Base-by-base conservation (phyloP, 2,329 filamentous ascomycete species). In the Penicillium glabrum region DNA sequence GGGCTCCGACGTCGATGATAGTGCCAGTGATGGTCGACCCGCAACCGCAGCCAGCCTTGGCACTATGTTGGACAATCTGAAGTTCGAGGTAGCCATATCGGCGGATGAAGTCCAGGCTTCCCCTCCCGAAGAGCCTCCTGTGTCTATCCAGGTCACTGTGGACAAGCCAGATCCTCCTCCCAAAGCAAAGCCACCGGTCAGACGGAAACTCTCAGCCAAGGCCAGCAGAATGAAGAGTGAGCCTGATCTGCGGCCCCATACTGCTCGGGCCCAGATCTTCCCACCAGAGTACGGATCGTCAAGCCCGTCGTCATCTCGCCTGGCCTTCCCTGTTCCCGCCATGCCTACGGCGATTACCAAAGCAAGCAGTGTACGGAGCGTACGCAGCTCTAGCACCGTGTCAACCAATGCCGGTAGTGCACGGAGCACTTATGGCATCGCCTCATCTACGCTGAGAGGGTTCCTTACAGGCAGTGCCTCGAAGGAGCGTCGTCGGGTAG, bases 11-110 rank as follows among this genome's bases (percentile, higher is more conserved):
- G 53, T 49, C 13, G 73, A 73, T 46, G 75, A 77, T 55, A 56
- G 67, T 24, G 60, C 66, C 16, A 76, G 70, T 57, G 72, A 75
- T 53, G 70, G 68, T 46, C 73, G 72, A n/a, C 73, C 73, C 13
- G 65, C 60, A 14, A 76, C 75, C 24, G 75, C 73, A 50, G 67
- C 68, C 5, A 77, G 73, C 44, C 59, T 77, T 21, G 67, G 67
- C 13, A 73, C 72, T 16, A 72, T 76, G 68, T 64, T 77, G 16
- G 71, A 75, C 13, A 72, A 72, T 48, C 57, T 77, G 27, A 73
- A 73, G 26, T 65, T 75, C 16, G 71, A 74, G 45, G 64, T 73
- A 5, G 67, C 71, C 3, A 64, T 72, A 3, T 69, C 68, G 16
- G 56, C 66, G 37, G 62, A 66, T 43, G 72, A 72, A 51, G 48